Conservation (phyloP, 176 grass and related monocot genomes). For the Stipa capillata region DNA sequence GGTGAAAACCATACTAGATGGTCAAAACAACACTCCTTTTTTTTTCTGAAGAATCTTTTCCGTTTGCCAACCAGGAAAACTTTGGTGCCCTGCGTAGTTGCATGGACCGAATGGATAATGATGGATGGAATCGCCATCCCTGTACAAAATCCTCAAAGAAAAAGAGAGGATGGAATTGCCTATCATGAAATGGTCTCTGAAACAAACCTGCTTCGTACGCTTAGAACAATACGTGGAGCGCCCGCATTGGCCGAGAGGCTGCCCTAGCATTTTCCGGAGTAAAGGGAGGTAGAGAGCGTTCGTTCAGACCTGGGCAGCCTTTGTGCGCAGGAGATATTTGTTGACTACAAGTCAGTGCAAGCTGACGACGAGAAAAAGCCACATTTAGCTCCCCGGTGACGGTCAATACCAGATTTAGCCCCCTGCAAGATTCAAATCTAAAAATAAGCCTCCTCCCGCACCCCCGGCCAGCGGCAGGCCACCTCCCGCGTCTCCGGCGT, state of each 20-base stretch:
- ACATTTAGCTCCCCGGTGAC: too few relatives aligned
- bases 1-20: background rate
- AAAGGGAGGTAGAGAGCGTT: background rate
- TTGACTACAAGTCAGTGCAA: conserved; percentile 27
- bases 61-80: conserved; percentile 9
- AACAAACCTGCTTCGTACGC: background rate
- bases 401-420: too few relatives aligned
- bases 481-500: too few relatives aligned
- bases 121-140: background rate
- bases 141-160: background rate
- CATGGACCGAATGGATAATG: background rate
- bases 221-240: conserved; percentile 8
- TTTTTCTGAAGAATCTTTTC: background rate
- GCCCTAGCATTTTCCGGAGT: background rate
- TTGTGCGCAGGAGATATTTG: background rate
- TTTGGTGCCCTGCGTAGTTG: conserved; percentile 14
- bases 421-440: too few relatives aligned
- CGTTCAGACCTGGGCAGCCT: background rate
- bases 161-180: background rate
- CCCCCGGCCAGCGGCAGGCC: too few relatives aligned
- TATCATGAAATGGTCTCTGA: background rate
- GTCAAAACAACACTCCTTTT: background rate
- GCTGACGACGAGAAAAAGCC: background rate
- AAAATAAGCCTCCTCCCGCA: too few relatives aligned
- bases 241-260: background rate